These are phyloP conservation scores for Paramecium biaurelia DNA, from an alignment of 73 alveolate genomes.

Conservation along the genomic window DNA sequence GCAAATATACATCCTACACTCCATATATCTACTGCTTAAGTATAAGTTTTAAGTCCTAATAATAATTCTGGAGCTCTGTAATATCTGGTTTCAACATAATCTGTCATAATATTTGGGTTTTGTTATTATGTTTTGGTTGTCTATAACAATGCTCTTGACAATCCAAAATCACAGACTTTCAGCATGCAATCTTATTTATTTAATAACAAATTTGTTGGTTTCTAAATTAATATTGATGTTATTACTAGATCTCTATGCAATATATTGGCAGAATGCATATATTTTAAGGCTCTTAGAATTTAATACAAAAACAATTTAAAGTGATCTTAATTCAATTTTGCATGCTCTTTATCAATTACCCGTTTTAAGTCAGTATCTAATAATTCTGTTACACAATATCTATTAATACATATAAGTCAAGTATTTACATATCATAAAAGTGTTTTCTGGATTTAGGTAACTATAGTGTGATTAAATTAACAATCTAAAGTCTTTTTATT, in stretches of 20 bases:
- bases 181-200: slow-evolving; percentile 51
- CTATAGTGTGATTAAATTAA: slow-evolving; percentile 54
- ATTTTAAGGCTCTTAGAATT: slow-evolving; percentile 80
- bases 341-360: slow-evolving; percentile 67
- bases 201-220: slow-evolving; percentile 55
- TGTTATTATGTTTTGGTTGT: slow-evolving; percentile 4
- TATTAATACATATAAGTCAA: neutral
- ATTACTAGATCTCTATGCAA: slow-evolving; percentile 72
- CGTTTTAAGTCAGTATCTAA: slow-evolving; percentile 81
- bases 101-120: neutral
- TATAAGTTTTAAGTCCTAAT: slow-evolving; percentile 46
- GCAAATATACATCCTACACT: slow-evolving; percentile 63
- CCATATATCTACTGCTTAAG: slow-evolving; percentile 63
- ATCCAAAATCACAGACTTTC: slow-evolving; percentile 59
- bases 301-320: slow-evolving; percentile 75
- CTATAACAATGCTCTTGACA: slow-evolving; percentile 21
- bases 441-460: slow-evolving; percentile 61
- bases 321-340: slow-evolving; percentile 77
- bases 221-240: neutral
- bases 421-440: slow-evolving; percentile 22
- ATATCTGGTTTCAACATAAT: slow-evolving; percentile 51
- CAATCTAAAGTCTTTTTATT: slow-evolving; percentile 37
- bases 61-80: slow-evolving; percentile 65
- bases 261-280: slow-evolving; percentile 84
- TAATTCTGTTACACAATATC: slow-evolving; percentile 70